These are phyloP conservation scores for Pseudodiploospora longispora DNA, from an alignment of 2,329 filamentous ascomycete species.

Conservation along the genomic window DNA sequence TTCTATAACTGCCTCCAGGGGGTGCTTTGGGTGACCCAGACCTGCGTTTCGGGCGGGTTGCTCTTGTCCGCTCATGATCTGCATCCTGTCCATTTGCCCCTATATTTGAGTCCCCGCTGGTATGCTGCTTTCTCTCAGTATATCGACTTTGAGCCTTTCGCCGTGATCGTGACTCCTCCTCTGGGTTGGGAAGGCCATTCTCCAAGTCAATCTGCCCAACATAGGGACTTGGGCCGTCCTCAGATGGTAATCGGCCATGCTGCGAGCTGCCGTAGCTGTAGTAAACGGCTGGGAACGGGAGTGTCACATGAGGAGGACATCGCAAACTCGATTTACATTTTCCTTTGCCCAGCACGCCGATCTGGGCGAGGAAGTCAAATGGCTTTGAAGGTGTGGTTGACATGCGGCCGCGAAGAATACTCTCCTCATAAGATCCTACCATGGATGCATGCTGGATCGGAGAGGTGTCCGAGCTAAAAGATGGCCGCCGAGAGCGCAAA, in stretches of 20 bases:
- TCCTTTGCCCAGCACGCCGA: constrained; percentile 83
- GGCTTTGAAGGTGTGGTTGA: constrained; percentile 91
- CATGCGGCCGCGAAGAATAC: constrained; percentile 90
- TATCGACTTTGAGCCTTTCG: constrained; percentile 41
- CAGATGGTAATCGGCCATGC: constrained; percentile 53
- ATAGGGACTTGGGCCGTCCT: constrained; percentile 91
- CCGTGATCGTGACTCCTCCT: constrained; percentile 38
- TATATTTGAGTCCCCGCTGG: constrained; percentile 18
- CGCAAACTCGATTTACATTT: constrained; percentile 78
- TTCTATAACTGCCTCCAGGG: constrained; percentile 84
- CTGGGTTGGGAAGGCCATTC: constrained; percentile 56
- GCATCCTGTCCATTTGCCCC: constrained; percentile 12
- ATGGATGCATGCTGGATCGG: constrained; percentile 85
- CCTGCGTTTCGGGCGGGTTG: constrained; percentile 41
- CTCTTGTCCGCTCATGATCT: constrained; percentile 23
- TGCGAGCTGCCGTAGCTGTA: constrained; percentile 77
- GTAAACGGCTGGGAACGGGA: constrained; percentile 91
- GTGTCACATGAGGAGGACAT: constrained; percentile 82
- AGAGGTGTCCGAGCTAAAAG: constrained; percentile 64
- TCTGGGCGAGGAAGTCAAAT: constrained; percentile 87
- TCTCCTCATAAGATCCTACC: constrained; percentile 97
- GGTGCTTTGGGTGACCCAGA: constrained; percentile 49
- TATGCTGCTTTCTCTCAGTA: constrained; percentile 24
- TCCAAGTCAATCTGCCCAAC: constrained; percentile 90
- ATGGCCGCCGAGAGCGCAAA: constrained; percentile 55